A percentile compares a stretch with the other conserved stretches of the same genome.
phyloP scores from a whole-genome alignment of 2,329 filamentous ascomycete species.

The Lasiodiplodia theobromae region DNA sequence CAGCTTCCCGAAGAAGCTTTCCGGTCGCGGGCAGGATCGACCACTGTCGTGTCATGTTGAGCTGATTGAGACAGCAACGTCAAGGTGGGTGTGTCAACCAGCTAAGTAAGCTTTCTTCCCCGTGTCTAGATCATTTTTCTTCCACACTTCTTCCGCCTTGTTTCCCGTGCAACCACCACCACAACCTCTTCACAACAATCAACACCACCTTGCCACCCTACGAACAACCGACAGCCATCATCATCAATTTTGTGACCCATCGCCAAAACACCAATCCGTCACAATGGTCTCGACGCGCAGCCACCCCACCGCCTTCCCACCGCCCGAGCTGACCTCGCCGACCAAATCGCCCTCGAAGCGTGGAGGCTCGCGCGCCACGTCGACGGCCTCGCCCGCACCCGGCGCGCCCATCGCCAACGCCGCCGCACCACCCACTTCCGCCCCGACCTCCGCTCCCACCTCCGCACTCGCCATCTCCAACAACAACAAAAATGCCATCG shows the following conservation, averaged over 20 bases:
- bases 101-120: constrained; percentile 6
- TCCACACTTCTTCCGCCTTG: not conserved
- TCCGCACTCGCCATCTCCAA: too few species aligned
- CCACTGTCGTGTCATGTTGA: constrained; percentile 7
- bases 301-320: constrained; percentile 46
- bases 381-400: constrained; percentile 40
- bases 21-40: constrained; percentile 1
- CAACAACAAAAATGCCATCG: too few species aligned
- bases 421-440: not conserved
- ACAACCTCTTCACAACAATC: constrained; percentile 1
- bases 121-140: not conserved
- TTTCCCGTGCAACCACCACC: constrained; percentile 4
- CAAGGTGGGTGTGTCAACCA: not conserved
- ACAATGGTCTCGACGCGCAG: constrained; percentile 50
- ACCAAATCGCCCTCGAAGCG: constrained; percentile 42
- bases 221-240: not conserved
- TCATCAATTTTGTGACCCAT: not conserved
- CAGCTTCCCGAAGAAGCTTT: constrained; percentile 10
- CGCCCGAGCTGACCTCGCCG: constrained; percentile 43
- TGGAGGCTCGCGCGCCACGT: constrained; percentile 37
- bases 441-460: not conserved
- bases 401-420: constrained; percentile 30
- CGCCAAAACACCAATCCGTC: not conserved
- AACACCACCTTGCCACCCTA: constrained; percentile 19
- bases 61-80: constrained; percentile 1